Evolutionary conservation across 331 rosid genomes (phyloP).

Genomic region (Stylosanthes scabra): DNA sequence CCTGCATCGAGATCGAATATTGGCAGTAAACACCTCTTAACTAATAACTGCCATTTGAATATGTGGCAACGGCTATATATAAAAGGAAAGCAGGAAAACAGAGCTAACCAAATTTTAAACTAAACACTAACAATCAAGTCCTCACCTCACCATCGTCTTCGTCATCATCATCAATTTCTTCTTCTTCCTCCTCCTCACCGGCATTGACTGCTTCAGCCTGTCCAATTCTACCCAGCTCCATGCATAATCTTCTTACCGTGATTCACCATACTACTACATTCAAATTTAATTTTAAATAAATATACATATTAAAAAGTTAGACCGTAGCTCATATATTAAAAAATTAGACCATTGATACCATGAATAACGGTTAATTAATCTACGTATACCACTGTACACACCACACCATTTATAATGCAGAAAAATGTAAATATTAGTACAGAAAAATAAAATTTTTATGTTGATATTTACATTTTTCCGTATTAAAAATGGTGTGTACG

Average conservation of each 20-base stretch:
- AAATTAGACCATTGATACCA: too few species aligned
- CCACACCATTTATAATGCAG: too few species aligned
- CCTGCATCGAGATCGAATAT: slow-evolving; percentile 34
- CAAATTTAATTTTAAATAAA: neutral
- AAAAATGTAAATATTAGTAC: too few species aligned
- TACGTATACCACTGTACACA: too few species aligned
- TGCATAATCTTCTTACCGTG: slow-evolving; percentile 70
- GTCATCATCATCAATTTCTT: slow-evolving; percentile 60
- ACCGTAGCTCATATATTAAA: too few species aligned
- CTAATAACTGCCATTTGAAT: slow-evolving; percentile 77
- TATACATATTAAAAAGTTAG: too few species aligned
- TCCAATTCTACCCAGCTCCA: slow-evolving; percentile 67
- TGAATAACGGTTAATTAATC: too few species aligned
- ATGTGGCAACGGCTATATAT: slow-evolving; percentile 66
- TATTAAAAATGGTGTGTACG: too few species aligned
- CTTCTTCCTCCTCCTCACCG: slow-evolving; percentile 62
- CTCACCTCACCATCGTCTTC: slow-evolving; percentile 45
- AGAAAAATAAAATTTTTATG: too few species aligned
- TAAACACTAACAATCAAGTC: slow-evolving; percentile 61
- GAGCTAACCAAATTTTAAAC: slow-evolving; percentile 71
- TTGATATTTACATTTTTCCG: too few species aligned
- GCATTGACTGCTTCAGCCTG: slow-evolving; percentile 64
- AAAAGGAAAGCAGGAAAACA: slow-evolving; percentile 53
- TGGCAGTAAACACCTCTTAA: slow-evolving; percentile 56
- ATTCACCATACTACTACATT: neutral